Base-by-base conservation (phyloP, 2,329 filamentous ascomycete genomes). In the Colletotrichum echinochloae region DNA sequence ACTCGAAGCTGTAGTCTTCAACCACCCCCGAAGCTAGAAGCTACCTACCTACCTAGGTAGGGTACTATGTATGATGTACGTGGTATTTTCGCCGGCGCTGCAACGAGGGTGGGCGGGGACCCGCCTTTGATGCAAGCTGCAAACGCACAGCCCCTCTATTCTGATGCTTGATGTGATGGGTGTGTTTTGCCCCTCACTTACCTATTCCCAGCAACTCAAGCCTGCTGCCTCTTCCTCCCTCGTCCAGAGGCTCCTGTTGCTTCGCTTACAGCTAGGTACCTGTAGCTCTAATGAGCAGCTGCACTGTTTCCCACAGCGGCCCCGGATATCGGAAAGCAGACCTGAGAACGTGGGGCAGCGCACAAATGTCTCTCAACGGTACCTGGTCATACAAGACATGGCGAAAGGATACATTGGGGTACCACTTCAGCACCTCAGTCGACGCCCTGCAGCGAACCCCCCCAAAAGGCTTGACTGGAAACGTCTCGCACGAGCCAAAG, bases 401-500 rank as follows among this genome's bases (percentile, higher is more conserved):
- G 30, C 23, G 6, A 16, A 9, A 20, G 33, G 37, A 2, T 52
- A 57, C 61, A 8, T 14, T 11, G 8, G 8, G 26, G 41, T 39
- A 65, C 20, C 44, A 46, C 44, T 46, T 46, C 20, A n/a, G 44
- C 44, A 46, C 66, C 52, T 41, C 35, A n/a, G 20, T 60, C 35
- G 20, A n/a, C 30, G 48, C 41, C 51, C 52, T 65, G 52, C 41
- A 64, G 44, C n/a, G 44, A 23, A 46, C n/a, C 44, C 41, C 44
- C 20, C 18, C 14, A 57, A 61, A 57, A 65, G 33, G 28, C 11
- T 66, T 52, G 44, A 67, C 57, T 70, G 67, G 67, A 70, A 70
- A 70, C 67, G 52, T 62, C 64, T 70, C 64, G 64, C 64, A 70
- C 64, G 35, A 59, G 68, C 59, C 52, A 33, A 39, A 23, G 28